These are phyloP conservation scores for Tremellales sp. DNA, from an alignment of 1,284 basidiomycete species.

Conservation along the genomic window DNA sequence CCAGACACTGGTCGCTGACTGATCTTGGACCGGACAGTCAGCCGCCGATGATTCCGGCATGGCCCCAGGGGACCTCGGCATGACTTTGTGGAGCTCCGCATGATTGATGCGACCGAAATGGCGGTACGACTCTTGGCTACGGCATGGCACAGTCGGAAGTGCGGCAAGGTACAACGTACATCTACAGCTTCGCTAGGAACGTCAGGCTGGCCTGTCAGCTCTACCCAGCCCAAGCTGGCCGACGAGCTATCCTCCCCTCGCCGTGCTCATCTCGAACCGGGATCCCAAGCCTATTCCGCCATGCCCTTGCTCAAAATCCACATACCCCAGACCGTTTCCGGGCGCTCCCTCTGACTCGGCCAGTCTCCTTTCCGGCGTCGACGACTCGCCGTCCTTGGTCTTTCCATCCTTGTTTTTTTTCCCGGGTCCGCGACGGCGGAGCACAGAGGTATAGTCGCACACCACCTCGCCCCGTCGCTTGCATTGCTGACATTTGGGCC, in stretches of 20 bases:
- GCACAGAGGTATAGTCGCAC: constrained; percentile 21
- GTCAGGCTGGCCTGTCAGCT: not conserved
- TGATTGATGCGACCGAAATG: not conserved
- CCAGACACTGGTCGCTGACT: too few relatives aligned
- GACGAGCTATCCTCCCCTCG: constrained; percentile 4
- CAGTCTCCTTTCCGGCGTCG: not conserved
- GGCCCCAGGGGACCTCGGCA: not conserved
- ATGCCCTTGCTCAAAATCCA: not conserved
- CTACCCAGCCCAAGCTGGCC: not conserved
- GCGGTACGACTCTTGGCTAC: too few relatives aligned
- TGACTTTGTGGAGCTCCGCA: not conserved
- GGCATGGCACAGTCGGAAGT: too few relatives aligned
- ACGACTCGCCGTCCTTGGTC: constrained; percentile 1
- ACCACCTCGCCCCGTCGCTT: constrained; percentile 13
- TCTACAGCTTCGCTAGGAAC: not conserved
- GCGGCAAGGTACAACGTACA: too few relatives aligned
- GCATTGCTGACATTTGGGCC: constrained; percentile 27
- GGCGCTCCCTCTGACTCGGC: not conserved
- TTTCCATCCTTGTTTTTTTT: constrained; percentile 18
- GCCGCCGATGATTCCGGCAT: too few relatives aligned
- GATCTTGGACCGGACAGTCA: too few relatives aligned
- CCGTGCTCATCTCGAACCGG: constrained; percentile 14
- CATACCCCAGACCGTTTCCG: not conserved
- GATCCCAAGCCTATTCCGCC: not conserved
- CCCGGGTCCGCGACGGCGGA: constrained; percentile 25